Base-by-base conservation (phyloP, 2,329 filamentous ascomycete genomes). In the Penicillium sp. region DNA sequence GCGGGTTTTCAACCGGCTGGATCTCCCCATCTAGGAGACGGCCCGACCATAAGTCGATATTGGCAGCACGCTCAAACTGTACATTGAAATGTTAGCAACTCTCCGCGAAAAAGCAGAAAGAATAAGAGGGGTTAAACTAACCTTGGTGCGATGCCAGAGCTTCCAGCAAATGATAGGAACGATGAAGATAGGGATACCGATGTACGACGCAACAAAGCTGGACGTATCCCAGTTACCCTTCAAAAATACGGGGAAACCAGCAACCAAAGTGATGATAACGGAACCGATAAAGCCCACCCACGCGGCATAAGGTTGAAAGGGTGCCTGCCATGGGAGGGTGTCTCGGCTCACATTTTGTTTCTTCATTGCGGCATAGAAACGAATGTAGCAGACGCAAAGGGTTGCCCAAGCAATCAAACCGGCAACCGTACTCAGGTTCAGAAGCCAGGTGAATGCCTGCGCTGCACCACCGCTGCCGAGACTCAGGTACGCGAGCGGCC, bases 201-300 rank as follows among this genome's bases (percentile, higher is more conserved):
- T 67, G 38, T 78, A 78, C 10, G 71, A 70, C 0, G 75, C 75
- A 4, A 78, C 58, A 61, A 78, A 78, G 53, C 69, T 53, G 0
- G 74, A 71, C 0, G 72, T 63, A 45, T 42, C 63, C 69, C 69
- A 71, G 33, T 72, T 69, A 1, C 70, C 71, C 54, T 73, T 72
- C 19, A 73, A 55, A 55, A 73, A 73, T 2, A 72, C 70, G 6
- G 86, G 81, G 73, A 90, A 91, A 1, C 88, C 89, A 58, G 89
- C 89, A 58, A 89, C 85, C 4, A 91, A 71, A 3, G 83, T 85
- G 15, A 91, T 78, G 27, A 90, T 74, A 3, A 73, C 70, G 41
- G 89, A 81, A 31, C 86, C 70, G 38, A 83, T 69, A 1, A 90
- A 82, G 15, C 82, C 79, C 33, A 81, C 73, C 73, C 82, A 91